These are phyloP conservation scores for Aurifilum marmelostoma DNA, from an alignment of 2,329 filamentous ascomycete genomes.

Conservation along the genomic window DNA sequence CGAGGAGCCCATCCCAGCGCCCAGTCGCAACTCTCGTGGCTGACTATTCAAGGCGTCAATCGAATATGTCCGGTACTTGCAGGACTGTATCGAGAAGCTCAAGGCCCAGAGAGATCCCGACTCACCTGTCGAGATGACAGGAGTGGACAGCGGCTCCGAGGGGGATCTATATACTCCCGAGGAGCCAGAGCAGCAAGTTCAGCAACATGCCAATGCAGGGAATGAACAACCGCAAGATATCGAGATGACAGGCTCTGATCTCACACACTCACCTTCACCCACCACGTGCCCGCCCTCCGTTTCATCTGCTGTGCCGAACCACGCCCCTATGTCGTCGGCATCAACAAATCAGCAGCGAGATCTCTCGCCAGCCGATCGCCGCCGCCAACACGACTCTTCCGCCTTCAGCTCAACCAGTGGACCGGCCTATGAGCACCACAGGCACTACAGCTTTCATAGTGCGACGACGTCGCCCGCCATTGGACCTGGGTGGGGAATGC, in stretches of 20 bases:
- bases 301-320: slow-evolving; percentile 43
- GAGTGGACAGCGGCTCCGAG: slow-evolving; percentile 36
- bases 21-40: slow-evolving; percentile 2
- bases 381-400: slow-evolving; percentile 54
- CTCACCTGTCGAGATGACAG: slow-evolving; percentile 36
- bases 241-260: slow-evolving; percentile 62
- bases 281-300: slow-evolving; percentile 39
- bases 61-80: slow-evolving; percentile 92
- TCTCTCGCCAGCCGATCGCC: slow-evolving; percentile 15
- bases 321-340: slow-evolving; percentile 47
- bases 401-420: slow-evolving; percentile 52
- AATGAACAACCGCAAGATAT: slow-evolving; percentile 52
- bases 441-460: slow-evolving; percentile 48
- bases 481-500: slow-evolving; percentile 48
- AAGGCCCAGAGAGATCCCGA: slow-evolving; percentile 59
- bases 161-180: slow-evolving; percentile 36
- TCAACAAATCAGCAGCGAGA: slow-evolving; percentile 7
- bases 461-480: slow-evolving; percentile 54
- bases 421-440: slow-evolving; percentile 33
- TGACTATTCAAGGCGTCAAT: slow-evolving; percentile 74
- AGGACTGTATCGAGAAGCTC: slow-evolving; percentile 82
- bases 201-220: slow-evolving; percentile 36
- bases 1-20: not conserved
- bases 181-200: slow-evolving; percentile 30
- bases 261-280: slow-evolving; percentile 51